phyloP scores from a whole-genome alignment of 441 rosid genomes.

The Hura crepitans region DNA sequence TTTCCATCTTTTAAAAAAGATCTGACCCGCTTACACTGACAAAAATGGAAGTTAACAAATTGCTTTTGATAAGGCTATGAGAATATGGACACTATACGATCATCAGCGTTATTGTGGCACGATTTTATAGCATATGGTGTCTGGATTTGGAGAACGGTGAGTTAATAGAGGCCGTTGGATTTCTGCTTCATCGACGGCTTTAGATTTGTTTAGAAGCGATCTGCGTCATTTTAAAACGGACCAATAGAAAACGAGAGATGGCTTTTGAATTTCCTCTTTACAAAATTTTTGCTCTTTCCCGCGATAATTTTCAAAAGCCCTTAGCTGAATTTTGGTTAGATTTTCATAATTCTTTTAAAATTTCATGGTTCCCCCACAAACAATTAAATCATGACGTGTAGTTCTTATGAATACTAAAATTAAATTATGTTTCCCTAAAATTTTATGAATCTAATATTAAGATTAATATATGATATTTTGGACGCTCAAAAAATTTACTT shows the following conservation, averaged over 20 bases:
- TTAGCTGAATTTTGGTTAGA: too few relatives aligned
- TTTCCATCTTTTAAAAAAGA: conserved; percentile 24
- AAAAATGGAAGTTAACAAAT: not conserved
- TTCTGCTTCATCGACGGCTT: conserved; percentile 16
- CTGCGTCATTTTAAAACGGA: conserved; percentile 23
- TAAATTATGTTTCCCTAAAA: too few relatives aligned
- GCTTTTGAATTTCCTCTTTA: not conserved
- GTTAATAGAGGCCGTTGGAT: conserved; percentile 23
- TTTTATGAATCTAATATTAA: too few relatives aligned
- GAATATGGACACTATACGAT: not conserved
- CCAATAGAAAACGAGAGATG: conserved; percentile 24
- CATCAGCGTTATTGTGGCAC: not conserved
- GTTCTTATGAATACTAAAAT: too few relatives aligned
- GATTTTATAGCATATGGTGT: conserved; percentile 24
- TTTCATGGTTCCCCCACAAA: too few relatives aligned
- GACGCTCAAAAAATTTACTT: too few relatives aligned
- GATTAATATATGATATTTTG: too few relatives aligned
- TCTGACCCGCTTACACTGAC: not conserved
- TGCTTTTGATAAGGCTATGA: not conserved
- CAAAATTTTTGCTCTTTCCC: not conserved
- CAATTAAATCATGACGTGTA: too few relatives aligned
- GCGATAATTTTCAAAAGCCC: not conserved
- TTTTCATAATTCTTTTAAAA: too few relatives aligned
- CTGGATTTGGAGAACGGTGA: not conserved
- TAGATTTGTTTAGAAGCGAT: not conserved